Percentiles rank a stretch among this genome's conserved stretches.
These are phyloP conservation scores for Anthracocystis setariae DNA, from an alignment of 1,284 basidiomycete genomes.

Conservation along the genomic window DNA sequence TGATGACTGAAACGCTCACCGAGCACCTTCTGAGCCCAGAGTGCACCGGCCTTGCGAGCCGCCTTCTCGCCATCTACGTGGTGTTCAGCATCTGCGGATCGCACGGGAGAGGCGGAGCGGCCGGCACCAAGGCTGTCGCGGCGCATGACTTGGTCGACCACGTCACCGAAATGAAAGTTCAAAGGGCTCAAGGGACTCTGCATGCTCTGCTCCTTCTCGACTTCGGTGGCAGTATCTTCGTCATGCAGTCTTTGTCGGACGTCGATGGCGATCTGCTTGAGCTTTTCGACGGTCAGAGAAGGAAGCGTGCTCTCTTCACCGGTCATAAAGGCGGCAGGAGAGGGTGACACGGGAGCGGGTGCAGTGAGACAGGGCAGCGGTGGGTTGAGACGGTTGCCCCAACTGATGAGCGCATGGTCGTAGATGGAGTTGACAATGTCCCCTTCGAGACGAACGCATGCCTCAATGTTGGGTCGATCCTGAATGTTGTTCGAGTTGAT, in stretches of 20 bases:
- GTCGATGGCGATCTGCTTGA: conserved; percentile 44
- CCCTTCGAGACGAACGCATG: conserved; percentile 71
- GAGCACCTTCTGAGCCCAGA: conserved; percentile 63
- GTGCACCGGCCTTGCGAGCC: conserved; percentile 54
- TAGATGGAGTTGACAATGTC: conserved; percentile 79
- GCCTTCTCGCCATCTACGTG: conserved; percentile 49
- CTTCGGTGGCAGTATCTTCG: conserved; percentile 60
- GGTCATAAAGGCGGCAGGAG: conserved; percentile 44
- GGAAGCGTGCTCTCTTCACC: conserved; percentile 47
- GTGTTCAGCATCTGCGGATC: conserved; percentile 9
- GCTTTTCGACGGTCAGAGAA: conserved; percentile 43
- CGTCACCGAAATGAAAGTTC: conserved; percentile 55
- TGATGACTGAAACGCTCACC: conserved; percentile 55
- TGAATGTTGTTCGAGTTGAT: conserved; percentile 82
- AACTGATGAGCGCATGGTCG: conserved; percentile 78
- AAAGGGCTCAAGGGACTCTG: conserved; percentile 49
- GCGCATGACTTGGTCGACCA: conserved; percentile 55
- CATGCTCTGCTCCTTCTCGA: conserved; percentile 43
- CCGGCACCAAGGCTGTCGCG: conserved; percentile 37
- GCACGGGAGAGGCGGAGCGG: conserved; percentile 14
- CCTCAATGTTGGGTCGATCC: conserved; percentile 69
- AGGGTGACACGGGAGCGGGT: conserved; percentile 63
- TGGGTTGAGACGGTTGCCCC: conserved; percentile 74
- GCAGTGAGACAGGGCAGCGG: conserved; percentile 72
- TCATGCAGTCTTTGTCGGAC: conserved; percentile 50